These are phyloP conservation scores for Umbelopsis sp. DNA, from an alignment of 192 early-diverging fungal species.

Conservation along the genomic window DNA sequence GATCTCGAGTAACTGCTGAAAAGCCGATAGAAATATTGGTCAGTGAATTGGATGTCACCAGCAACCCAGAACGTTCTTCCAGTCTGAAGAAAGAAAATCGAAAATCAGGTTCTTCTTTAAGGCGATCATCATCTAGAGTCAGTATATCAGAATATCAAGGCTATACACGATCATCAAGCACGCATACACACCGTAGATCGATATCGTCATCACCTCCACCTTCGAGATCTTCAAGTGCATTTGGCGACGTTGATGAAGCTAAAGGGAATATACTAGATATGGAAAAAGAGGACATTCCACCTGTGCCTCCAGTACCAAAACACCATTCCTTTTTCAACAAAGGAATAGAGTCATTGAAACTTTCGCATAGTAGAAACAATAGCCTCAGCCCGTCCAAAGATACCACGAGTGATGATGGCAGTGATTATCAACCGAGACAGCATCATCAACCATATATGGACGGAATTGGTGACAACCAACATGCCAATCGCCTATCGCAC, in stretches of 20 bases:
- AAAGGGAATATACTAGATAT: background rate
- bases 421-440: background rate
- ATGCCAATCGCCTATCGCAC: background rate
- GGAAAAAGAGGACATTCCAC: slow-evolving; percentile 18
- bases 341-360: background rate
- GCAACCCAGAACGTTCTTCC: background rate
- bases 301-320: slow-evolving; percentile 35
- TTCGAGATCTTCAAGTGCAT: slow-evolving; percentile 1
- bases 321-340: slow-evolving; percentile 22
- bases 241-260: background rate
- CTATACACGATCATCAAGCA: slow-evolving; percentile 4
- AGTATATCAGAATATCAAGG: slow-evolving; percentile 40
- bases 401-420: background rate
- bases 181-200: slow-evolving; percentile 2
- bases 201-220: slow-evolving; percentile 26
- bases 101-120: background rate
- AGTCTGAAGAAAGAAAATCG: background rate
- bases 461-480: background rate
- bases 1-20: background rate
- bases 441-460: background rate
- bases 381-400: background rate
- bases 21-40: background rate
- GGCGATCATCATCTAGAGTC: slow-evolving; percentile 27
- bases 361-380: background rate
- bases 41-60: background rate